Evolutionary conservation across 2,329 filamentous ascomycete genomes (phyloP).

Genomic region (Hypoxylon sp.): DNA sequence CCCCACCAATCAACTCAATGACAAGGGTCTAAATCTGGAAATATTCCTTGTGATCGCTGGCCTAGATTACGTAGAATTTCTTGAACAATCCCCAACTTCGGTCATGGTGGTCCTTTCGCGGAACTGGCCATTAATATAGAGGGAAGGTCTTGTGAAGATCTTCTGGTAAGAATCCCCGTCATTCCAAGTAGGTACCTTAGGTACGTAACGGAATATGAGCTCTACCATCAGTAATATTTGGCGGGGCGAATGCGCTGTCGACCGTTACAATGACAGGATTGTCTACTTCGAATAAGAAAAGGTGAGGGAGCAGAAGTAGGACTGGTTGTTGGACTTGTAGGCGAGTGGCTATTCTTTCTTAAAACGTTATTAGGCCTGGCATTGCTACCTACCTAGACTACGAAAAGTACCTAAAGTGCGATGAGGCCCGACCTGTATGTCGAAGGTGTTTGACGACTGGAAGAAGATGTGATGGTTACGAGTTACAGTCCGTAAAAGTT

Average conservation of each 20-base stretch:
- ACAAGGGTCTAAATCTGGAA: background rate
- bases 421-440: background rate
- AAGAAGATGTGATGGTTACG: constrained; percentile 1
- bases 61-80: background rate
- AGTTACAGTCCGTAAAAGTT: background rate
- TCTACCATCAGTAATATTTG: background rate
- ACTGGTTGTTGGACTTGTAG: background rate
- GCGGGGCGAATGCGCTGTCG: background rate
- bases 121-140: background rate
- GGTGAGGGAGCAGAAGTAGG: background rate
- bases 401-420: constrained; percentile 2
- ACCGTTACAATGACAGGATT: background rate
- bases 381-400: background rate
- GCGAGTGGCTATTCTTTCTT: background rate
- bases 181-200: no score
- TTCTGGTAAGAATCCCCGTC: background rate
- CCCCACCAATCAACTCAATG: background rate
- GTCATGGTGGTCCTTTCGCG: background rate
- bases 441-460: background rate
- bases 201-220: background rate
- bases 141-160: background rate
- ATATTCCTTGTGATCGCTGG: background rate
- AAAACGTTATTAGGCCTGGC: background rate
- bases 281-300: background rate
- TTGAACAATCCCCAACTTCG: background rate